A percentile compares a stretch with the other conserved stretches of the same genome.
Conservation (phyloP, 257 asterid genomes). For the Primulina tabacum region DNA sequence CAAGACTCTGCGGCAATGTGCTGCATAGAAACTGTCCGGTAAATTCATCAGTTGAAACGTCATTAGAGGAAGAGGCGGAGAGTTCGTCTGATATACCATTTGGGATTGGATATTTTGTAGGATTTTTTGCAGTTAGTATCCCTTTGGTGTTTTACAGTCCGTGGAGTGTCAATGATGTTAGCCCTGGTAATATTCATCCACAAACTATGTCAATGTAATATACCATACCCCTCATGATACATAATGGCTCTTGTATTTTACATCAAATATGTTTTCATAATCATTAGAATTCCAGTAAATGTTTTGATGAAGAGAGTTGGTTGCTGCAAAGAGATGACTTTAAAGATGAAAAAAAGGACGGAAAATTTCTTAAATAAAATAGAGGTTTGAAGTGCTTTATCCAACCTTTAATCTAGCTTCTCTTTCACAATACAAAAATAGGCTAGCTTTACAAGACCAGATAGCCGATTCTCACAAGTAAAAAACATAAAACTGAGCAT, state of each 20-base stretch:
- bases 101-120: constrained; percentile 42
- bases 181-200: not conserved
- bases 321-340: not conserved
- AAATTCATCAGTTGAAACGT: not conserved
- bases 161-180: not conserved
- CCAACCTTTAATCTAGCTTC: constrained; percentile 30
- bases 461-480: constrained; percentile 19
- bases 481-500: constrained; percentile 1
- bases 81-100: constrained; percentile 24
- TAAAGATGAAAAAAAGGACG: too few species aligned
- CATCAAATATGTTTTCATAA: not conserved
- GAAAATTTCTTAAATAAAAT: constrained; percentile 9
- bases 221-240: too few species aligned
- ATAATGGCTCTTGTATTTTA: too few species aligned
- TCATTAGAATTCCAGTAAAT: not conserved
- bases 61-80: constrained; percentile 11
- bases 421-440: constrained; percentile 22
- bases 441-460: constrained; percentile 32
- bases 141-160: not conserved
- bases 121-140: constrained; percentile 21
- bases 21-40: constrained; percentile 26
- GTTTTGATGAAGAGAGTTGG: not conserved
- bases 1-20: constrained; percentile 40
- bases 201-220: not conserved
- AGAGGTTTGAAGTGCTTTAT: constrained; percentile 21